A percentile compares a stretch with the other conserved stretches of the same genome.
Evolutionary conservation across 345 rosid genomes (phyloP).

Genomic region (Nasturtium officinale): DNA sequence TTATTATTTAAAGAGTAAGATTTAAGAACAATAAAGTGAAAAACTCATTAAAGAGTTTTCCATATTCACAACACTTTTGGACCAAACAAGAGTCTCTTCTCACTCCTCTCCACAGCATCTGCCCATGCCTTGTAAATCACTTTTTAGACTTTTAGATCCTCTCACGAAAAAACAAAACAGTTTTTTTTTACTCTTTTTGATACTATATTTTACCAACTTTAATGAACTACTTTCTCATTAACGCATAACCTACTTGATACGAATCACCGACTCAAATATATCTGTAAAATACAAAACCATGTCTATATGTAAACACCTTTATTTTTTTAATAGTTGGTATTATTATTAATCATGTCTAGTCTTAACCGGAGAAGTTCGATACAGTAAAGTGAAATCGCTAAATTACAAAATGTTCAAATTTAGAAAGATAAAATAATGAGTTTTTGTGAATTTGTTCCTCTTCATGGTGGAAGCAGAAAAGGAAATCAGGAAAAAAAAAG

Average conservation of each 20-base stretch:
- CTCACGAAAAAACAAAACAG: neutral
- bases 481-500: neutral
- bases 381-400: neutral
- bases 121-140: constrained; percentile 43
- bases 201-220: too few species aligned
- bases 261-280: neutral
- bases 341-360: neutral
- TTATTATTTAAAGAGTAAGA: neutral
- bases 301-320: neutral
- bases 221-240: neutral
- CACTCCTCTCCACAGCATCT: constrained; percentile 34
- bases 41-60: constrained; percentile 40
- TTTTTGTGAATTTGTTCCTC: constrained; percentile 26
- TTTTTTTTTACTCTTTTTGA: neutral
- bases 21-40: constrained; percentile 17
- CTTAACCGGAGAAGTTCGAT: neutral
- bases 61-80: constrained; percentile 35
- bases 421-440: constrained; percentile 23
- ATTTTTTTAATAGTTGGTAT: neutral
- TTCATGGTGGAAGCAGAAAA: constrained; percentile 32
- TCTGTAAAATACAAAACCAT: neutral
- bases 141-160: constrained; percentile 34
- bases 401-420: constrained; percentile 20
- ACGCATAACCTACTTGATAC: neutral
- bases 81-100: constrained; percentile 33